Evolutionary conservation across 108 stramenopile genomes (phyloP).

Genomic region (Craspedostauros australis): DNA sequence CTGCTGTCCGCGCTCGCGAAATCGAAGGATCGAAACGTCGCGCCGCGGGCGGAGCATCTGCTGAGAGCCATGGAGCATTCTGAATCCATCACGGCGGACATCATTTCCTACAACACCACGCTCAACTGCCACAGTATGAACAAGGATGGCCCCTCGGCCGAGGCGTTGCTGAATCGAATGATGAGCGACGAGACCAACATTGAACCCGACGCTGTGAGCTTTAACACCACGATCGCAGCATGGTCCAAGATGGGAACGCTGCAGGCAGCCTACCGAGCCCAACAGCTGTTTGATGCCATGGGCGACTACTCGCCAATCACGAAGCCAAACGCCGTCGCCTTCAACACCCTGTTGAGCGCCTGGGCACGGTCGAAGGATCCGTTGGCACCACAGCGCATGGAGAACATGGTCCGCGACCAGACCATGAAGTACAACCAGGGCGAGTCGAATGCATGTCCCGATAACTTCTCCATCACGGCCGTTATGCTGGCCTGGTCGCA

Average conservation of each 20-base stretch:
- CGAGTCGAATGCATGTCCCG: no score
- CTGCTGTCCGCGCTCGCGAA: conserved; percentile 22
- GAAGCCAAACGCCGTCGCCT: conserved; percentile 38
- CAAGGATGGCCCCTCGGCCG: conserved; percentile 15
- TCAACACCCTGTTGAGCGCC: conserved; percentile 23
- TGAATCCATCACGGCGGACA: conserved; percentile 35
- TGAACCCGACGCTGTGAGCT: conserved; percentile 34
- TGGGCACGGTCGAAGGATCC: conserved; percentile 17
- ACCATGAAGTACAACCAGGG: no score
- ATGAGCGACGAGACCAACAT: conserved; percentile 21
- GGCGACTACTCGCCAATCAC: conserved; percentile 25
- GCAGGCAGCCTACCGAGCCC: conserved; percentile 34
- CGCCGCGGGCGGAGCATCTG: conserved; percentile 38
- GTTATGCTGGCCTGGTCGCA: no score
- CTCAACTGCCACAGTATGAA: conserved; percentile 14
- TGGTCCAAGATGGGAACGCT: conserved; percentile 40
- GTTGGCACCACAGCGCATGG: conserved; percentile 41
- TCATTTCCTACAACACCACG: conserved; percentile 20
- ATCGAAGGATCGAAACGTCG: conserved; percentile 24
- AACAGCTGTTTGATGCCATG: conserved; percentile 28
- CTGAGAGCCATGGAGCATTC: conserved; percentile 42
- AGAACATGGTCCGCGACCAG: no score
- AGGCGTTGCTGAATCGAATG: conserved; percentile 24
- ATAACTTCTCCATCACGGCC: no score
- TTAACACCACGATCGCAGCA: conserved; percentile 25